These are phyloP conservation scores for Blastocystis hominis DNA, from an alignment of 352 stramenopile species.

Conservation along the genomic window DNA sequence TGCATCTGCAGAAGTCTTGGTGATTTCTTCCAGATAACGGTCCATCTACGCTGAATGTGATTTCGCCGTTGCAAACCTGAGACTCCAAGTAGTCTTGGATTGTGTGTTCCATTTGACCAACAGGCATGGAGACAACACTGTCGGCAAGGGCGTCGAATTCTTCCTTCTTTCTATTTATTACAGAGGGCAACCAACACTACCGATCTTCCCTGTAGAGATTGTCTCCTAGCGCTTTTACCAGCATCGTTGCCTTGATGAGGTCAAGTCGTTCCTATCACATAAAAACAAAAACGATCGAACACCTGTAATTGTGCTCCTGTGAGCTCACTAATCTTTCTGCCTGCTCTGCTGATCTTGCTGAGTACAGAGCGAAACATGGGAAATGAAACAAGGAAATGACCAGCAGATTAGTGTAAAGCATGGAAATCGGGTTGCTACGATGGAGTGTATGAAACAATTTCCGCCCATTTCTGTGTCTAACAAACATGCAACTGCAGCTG, in stretches of 20 bases:
- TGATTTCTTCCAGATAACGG: background rate
- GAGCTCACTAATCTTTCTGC: constrained; percentile 36
- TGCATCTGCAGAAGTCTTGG: background rate
- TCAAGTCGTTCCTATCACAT: constrained; percentile 1
- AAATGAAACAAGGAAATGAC: background rate
- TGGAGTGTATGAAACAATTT: too few species aligned
- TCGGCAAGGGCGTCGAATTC: constrained; percentile 35
- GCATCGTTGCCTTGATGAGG: constrained; percentile 41
- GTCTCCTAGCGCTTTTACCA: constrained; percentile 36
- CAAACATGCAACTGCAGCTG: too few species aligned
- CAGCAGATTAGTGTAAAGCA: background rate
- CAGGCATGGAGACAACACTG: constrained; percentile 11
- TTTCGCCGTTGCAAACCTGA: background rate
- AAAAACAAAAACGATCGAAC: background rate
- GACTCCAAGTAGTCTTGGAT: constrained; percentile 35
- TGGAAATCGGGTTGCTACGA: background rate
- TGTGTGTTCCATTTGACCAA: constrained; percentile 25
- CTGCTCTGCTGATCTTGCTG: constrained; percentile 29
- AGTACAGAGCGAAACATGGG: constrained; percentile 20
- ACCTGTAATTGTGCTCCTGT: constrained; percentile 42
- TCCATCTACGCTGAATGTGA: background rate
- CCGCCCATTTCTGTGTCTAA: too few species aligned
- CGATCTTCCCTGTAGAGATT: constrained; percentile 28
- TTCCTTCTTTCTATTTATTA: constrained; percentile 27
- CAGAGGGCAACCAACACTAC: background rate